phyloP scores from a whole-genome alignment of 2,329 filamentous ascomycete species.

The Xylaria arbuscula region DNA sequence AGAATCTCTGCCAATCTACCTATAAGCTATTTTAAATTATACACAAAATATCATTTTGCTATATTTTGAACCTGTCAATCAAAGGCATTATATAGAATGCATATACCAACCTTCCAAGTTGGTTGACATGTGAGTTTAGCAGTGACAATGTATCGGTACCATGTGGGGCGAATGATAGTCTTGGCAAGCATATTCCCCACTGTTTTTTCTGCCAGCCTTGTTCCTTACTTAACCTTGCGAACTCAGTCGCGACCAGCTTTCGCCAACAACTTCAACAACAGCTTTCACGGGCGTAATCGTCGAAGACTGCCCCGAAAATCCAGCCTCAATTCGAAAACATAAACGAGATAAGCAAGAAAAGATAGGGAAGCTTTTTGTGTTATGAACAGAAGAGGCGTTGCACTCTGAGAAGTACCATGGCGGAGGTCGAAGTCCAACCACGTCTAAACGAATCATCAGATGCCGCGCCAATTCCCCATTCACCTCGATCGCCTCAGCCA shows the following conservation, averaged over 20 bases:
- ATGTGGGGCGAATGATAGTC: background rate
- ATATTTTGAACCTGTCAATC: background rate
- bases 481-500: constrained; percentile 49
- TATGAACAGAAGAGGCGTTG: constrained; percentile 17
- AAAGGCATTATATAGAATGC: background rate
- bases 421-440: constrained; percentile 58
- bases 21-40: background rate
- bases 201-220: constrained; percentile 37
- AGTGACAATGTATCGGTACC: background rate
- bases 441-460: constrained; percentile 46
- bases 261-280: constrained; percentile 14
- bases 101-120: no score
- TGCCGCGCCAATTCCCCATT: constrained; percentile 43
- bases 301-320: background rate
- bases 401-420: constrained; percentile 51
- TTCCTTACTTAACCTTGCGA: constrained; percentile 3
- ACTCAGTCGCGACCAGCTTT: constrained; percentile 24
- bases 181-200: constrained; percentile 17
- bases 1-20: background rate
- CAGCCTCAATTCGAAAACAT: background rate
- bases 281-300: background rate
- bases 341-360: background rate
- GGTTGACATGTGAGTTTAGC: background rate
- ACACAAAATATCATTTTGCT: background rate
- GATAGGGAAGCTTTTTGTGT: background rate